These are phyloP conservation scores for Begonia loranthoides DNA, from an alignment of 306 rosid species.

Conservation along the genomic window DNA sequence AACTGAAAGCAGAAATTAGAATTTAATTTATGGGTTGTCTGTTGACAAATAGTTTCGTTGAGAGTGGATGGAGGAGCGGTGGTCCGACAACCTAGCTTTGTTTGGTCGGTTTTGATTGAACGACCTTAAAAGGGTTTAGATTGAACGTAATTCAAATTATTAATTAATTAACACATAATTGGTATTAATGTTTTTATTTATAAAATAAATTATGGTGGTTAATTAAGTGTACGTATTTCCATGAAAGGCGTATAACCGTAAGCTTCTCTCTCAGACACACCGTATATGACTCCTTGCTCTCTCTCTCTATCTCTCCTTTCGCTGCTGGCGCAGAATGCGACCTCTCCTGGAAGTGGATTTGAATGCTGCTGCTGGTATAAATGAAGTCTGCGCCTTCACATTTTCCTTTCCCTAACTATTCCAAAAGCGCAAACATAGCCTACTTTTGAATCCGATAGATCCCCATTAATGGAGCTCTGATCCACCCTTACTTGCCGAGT, in stretches of 20 bases:
- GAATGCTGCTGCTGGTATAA: slow-evolving; percentile 9
- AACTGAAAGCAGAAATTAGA: too few species aligned
- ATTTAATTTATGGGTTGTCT: too few species aligned
- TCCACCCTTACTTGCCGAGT: not conserved
- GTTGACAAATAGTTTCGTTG: too few species aligned
- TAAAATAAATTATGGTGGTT: not conserved
- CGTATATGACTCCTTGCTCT: not conserved
- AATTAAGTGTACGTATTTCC: not conserved
- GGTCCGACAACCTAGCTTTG: too few species aligned
- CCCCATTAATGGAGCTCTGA: slow-evolving; percentile 6
- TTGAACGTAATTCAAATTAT: too few species aligned
- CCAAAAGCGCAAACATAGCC: not conserved
- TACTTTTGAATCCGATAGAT: slow-evolving; percentile 2
- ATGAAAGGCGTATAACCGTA: not conserved
- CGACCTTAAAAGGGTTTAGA: not conserved
- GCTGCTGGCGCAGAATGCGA: slow-evolving; percentile 1
- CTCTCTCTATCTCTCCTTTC: slow-evolving; percentile 1
- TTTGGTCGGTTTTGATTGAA: too few species aligned
- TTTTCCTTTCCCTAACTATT: slow-evolving; percentile 1
- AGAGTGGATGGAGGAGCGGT: too few species aligned
- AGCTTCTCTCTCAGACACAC: not conserved
- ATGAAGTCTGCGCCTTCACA: slow-evolving; percentile 5
- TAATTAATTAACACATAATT: too few species aligned
- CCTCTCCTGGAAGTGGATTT: slow-evolving; percentile 17
- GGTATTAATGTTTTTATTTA: not conserved